Conservation (phyloP, 495 filamentous ascomycete genomes). For the Astrothelium macrocarpum region DNA sequence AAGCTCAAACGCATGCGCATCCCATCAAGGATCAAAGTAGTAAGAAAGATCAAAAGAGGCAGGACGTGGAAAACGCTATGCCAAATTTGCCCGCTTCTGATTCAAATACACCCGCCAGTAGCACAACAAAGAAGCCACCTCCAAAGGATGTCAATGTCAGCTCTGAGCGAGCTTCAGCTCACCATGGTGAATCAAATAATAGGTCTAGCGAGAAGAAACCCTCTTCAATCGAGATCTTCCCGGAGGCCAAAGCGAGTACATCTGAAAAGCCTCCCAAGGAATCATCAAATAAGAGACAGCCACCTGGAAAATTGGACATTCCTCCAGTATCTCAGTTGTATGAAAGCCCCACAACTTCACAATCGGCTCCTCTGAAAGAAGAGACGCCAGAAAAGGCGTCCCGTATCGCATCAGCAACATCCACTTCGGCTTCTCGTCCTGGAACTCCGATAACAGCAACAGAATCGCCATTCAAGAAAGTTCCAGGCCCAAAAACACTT, state of each 20-base stretch:
- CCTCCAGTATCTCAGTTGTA: conserved; percentile 39
- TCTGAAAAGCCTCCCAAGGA: not conserved
- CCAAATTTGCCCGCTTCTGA: not conserved
- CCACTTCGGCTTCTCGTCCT: conserved; percentile 36
- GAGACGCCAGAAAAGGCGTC: conserved; percentile 11
- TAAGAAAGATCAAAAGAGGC: not conserved
- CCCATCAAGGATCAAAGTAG: not conserved
- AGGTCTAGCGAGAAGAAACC: not conserved
- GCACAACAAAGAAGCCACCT: not conserved
- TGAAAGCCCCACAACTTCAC: conserved; percentile 11
- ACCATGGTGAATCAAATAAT: not conserved
- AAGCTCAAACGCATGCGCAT: not conserved
- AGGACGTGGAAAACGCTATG: not conserved
- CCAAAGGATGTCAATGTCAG: not conserved
- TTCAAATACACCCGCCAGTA: not conserved
- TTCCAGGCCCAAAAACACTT: conserved; percentile 46
- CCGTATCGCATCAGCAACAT: conserved; percentile 38
- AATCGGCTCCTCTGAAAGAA: conserved; percentile 5
- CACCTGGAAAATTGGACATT: conserved; percentile 55
- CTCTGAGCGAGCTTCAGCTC: not conserved
- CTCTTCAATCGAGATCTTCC: not conserved
- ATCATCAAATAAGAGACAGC: conserved; percentile 26
- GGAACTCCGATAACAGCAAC: conserved; percentile 24
- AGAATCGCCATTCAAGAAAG: conserved; percentile 38
- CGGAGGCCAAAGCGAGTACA: not conserved